These are phyloP conservation scores for Sporobolus alterniflorus DNA, from an alignment of 202 grass and related monocot genomes.

Conservation along the genomic window DNA sequence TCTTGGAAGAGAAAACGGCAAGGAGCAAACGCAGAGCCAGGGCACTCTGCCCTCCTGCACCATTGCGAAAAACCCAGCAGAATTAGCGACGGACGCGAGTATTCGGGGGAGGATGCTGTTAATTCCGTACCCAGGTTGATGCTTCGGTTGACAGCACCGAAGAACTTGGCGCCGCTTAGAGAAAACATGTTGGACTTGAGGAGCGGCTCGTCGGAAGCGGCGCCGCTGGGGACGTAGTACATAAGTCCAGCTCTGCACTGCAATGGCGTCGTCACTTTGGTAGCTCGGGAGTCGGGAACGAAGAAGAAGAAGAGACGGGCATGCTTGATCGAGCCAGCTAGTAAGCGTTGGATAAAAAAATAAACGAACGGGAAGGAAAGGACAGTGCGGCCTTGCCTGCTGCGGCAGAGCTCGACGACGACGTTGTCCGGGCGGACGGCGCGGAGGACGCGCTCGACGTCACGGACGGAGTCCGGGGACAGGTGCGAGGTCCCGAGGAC, in stretches of 20 bases:
- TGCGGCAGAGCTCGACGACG: conserved; percentile 92
- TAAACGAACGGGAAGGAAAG: neutral
- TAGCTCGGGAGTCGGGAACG: neutral
- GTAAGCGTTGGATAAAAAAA: no score
- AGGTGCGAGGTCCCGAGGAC: conserved; percentile 88
- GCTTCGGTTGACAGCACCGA: conserved; percentile 84
- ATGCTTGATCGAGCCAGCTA: neutral
- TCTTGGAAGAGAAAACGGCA: conserved; percentile 88
- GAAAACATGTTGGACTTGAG: conserved; percentile 91
- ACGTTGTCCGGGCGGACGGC: conserved; percentile 78
- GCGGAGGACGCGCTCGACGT: conserved; percentile 75
- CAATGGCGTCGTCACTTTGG: conserved; percentile 53
- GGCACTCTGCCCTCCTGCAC: conserved; percentile 85
- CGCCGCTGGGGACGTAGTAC: conserved; percentile 67
- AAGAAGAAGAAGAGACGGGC: neutral
- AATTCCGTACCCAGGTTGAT: conserved; percentile 95
- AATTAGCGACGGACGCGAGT: neutral
- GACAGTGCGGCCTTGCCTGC: conserved; percentile 78
- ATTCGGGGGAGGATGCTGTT: neutral
- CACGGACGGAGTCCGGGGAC: conserved; percentile 56
- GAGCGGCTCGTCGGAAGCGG: conserved; percentile 46
- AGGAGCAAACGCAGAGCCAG: conserved; percentile 86
- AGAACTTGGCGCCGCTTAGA: conserved; percentile 67
- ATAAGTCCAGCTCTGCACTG: conserved; percentile 98
- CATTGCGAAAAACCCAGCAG: neutral